Evolutionary conservation across 1,284 basidiomycete genomes (phyloP), one percentile per base, ranked within the genome.

Genomic region (Veloboletus limbatus): DNA sequence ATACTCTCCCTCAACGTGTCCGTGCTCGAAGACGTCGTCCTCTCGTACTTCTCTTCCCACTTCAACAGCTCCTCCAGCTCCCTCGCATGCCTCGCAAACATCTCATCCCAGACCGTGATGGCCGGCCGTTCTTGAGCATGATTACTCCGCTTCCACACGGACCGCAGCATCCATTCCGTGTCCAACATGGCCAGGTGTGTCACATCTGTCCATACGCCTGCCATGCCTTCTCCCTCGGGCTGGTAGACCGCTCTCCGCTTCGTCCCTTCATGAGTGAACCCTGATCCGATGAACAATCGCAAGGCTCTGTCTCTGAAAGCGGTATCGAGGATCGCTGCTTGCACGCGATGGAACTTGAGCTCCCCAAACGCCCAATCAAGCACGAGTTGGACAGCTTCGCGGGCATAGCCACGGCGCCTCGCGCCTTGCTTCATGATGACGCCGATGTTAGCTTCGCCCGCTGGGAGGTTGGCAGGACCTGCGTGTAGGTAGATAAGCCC

Each of bases 201-300:
- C 17, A 79, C 75, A 54, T 85, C 80, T 49, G 73, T 77, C 77
- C 78, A 85, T 2, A 48, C 20, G 6, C 54, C 53, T 1, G 41
- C 52, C 17, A 54, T 32, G 13, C 63, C 65, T 45, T 76, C 73
- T 2, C 58, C 53, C 14, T 69, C 68, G 40, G 69, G 56, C 16
- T 67, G 69, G 54, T 72, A 73, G 43, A 79, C 74, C 0, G 75
- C 70, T 33, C 75, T 71, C 21, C 81, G 74, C 35, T 74, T 74
- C 11, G 71, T 75, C 37, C 83, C 83, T 64, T 86, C 83, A 49
- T 79, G 74, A 8, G 59, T 60, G 57, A 86, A 84, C 7, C 76
- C 76, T 65, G 68, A 56, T 26, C 70, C 65, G 4, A 73, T 69
- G 45, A 81, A 76, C 11, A 79, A 49, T 14, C 63, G 66, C 16